Evolutionary conservation across 2,329 filamentous ascomycete genomes (phyloP).

Genomic region (Penicillium carneum): DNA sequence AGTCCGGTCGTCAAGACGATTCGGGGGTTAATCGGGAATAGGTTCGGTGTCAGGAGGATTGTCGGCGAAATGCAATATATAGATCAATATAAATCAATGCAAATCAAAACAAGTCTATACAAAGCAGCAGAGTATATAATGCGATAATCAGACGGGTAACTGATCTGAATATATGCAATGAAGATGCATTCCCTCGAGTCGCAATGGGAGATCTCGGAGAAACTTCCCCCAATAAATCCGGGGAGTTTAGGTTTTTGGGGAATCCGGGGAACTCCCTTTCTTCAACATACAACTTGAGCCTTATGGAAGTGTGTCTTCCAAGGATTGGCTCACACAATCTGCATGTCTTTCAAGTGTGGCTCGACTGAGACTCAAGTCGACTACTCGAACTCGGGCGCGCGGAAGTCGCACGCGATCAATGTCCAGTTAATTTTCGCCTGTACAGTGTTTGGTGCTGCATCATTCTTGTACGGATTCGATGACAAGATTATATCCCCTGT

Average conservation of each 20-base stretch:
- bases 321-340: conserved; percentile 2
- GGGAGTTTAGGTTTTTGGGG: conserved; percentile 8
- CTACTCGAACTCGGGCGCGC: conserved; percentile 1
- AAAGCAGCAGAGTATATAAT: neutral
- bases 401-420: conserved; percentile 35
- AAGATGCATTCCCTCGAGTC: neutral
- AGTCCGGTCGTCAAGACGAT: neutral
- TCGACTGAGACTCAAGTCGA: conserved; percentile 33
- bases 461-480: conserved; percentile 45
- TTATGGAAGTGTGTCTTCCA: conserved; percentile 6
- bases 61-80: conserved; percentile 30
- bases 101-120: too few species aligned
- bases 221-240: conserved; percentile 20
- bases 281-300: neutral
- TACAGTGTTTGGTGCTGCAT: conserved; percentile 41
- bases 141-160: neutral
- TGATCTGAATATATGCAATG: neutral
- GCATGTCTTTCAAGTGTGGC: conserved; percentile 15
- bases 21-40: conserved; percentile 28
- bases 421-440: conserved; percentile 38
- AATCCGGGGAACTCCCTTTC: conserved; percentile 5
- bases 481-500: conserved; percentile 46
- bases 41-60: conserved; percentile 27
- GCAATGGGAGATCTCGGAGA: conserved; percentile 31
- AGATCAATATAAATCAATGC: too few species aligned